These are phyloP conservation scores for Hermanozyma aechmeae DNA, from an alignment of 805 yeast genomes.

Conservation along the genomic window DNA sequence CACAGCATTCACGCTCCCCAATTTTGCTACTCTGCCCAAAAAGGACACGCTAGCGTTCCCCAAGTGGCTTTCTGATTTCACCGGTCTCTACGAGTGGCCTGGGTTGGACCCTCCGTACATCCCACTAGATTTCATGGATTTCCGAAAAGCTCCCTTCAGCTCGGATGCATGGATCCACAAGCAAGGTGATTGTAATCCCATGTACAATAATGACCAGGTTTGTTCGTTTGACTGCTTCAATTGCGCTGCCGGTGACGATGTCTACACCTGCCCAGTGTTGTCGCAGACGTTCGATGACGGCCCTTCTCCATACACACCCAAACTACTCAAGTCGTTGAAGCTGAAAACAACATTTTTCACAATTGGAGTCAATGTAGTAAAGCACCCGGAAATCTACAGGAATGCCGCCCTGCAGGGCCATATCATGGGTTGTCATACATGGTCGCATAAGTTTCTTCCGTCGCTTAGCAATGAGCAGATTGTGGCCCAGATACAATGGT, in stretches of 20 bases:
- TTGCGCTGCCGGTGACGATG: slow-evolving; percentile 71
- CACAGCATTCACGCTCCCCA: too few relatives aligned
- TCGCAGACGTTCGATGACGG: slow-evolving; percentile 96
- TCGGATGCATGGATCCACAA: slow-evolving; percentile 30
- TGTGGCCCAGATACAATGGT: slow-evolving; percentile 88
- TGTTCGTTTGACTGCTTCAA: slow-evolving; percentile 85
- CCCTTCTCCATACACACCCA: slow-evolving; percentile 65
- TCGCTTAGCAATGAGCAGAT: slow-evolving; percentile 68
- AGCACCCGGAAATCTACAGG: slow-evolving; percentile 64
- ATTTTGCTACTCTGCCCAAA: too few relatives aligned
- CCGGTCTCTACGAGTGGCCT: slow-evolving; percentile 79
- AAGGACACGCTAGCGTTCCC: slow-evolving; percentile 80
- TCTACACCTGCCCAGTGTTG: slow-evolving; percentile 60
- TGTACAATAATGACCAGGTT: slow-evolving; percentile 27
- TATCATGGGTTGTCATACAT: slow-evolving; percentile 79
- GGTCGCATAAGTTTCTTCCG: slow-evolving; percentile 87
- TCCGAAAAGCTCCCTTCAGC: slow-evolving; percentile 38
- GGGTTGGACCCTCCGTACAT: slow-evolving; percentile 81
- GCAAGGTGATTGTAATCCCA: slow-evolving; percentile 51
- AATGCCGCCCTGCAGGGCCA: slow-evolving; percentile 57
- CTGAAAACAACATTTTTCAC: slow-evolving; percentile 71
- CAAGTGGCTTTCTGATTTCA: slow-evolving; percentile 64
- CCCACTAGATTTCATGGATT: slow-evolving; percentile 63
- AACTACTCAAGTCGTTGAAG: slow-evolving; percentile 44
- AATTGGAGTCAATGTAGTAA: slow-evolving; percentile 71